These are phyloP conservation scores for Phaeosphaeriaceae sp. DNA, from an alignment of 2,329 filamentous ascomycete genomes.

Conservation along the genomic window DNA sequence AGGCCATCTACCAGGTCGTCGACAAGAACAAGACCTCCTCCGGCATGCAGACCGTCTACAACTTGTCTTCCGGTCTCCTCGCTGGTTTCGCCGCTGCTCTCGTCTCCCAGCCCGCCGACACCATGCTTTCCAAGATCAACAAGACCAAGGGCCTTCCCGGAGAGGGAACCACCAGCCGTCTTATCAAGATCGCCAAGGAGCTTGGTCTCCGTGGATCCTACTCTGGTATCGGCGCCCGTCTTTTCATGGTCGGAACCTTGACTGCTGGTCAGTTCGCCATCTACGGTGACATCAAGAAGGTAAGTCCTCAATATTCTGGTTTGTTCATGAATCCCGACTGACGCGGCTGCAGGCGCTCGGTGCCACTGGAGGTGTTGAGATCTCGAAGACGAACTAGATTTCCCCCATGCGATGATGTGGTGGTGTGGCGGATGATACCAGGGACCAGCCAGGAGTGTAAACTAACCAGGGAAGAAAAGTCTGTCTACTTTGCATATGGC, in stretches of 20 bases:
- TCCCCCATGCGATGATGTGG: slow-evolving; percentile 7
- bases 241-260: slow-evolving; percentile 73
- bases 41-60: slow-evolving; percentile 77
- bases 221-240: slow-evolving; percentile 80
- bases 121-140: slow-evolving; percentile 96
- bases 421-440: slow-evolving; percentile 29
- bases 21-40: slow-evolving; percentile 75
- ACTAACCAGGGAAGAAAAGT: slow-evolving; percentile 27
- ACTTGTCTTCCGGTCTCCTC: slow-evolving; percentile 84
- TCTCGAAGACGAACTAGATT: slow-evolving; percentile 33
- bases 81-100: slow-evolving; percentile 87
- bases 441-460: slow-evolving; percentile 34
- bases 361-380: slow-evolving; percentile 68
- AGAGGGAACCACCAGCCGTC: slow-evolving; percentile 79
- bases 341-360: slow-evolving; percentile 70
- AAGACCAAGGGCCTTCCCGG: slow-evolving; percentile 88
- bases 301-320: slow-evolving; percentile 65
- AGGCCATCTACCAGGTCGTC: slow-evolving; percentile 70
- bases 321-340: no score
- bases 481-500: slow-evolving; percentile 42
- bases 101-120: slow-evolving; percentile 89
- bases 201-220: slow-evolving; percentile 81
- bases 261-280: slow-evolving; percentile 77
- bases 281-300: slow-evolving; percentile 65
- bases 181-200: slow-evolving; percentile 89